A percentile compares a stretch with the other conserved stretches of the same genome.
These are phyloP conservation scores for Hanseniaspora lindneri DNA, from an alignment of 805 yeast genomes.

Conservation along the genomic window DNA sequence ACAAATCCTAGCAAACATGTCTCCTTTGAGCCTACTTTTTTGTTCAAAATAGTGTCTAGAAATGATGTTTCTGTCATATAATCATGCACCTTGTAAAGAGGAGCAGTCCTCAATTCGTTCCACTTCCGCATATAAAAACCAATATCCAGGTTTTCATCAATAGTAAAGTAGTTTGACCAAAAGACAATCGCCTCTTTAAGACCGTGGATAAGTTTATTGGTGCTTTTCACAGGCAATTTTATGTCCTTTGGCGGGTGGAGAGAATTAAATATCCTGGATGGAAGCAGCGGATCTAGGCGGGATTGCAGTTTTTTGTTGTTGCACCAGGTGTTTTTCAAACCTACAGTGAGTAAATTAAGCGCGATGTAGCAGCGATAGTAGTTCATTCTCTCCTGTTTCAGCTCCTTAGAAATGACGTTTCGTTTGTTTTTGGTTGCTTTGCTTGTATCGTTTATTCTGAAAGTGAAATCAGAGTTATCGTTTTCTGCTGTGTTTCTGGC, in stretches of 20 bases:
- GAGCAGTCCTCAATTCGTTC: constrained; percentile 26
- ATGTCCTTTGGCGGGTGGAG: constrained; percentile 37
- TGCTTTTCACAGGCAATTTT: constrained; percentile 32
- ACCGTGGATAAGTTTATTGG: constrained; percentile 66
- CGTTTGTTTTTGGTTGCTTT: not conserved
- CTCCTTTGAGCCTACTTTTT: constrained; percentile 57
- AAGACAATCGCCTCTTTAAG: constrained; percentile 51
- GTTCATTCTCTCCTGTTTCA: not conserved
- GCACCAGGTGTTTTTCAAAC: constrained; percentile 63
- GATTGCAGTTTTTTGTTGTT: constrained; percentile 36
- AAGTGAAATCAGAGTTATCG: constrained; percentile 6
- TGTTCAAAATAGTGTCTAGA: constrained; percentile 31
- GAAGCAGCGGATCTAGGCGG: constrained; percentile 36
- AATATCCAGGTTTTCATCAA: constrained; percentile 24
- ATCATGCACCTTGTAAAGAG: constrained; percentile 18
- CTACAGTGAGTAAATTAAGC: constrained; percentile 39
- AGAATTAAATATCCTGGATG: constrained; percentile 37
- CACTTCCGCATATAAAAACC: constrained; percentile 37
- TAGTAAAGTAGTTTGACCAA: constrained; percentile 46
- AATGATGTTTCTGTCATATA: constrained; percentile 35
- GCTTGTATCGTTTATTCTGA: constrained; percentile 1
- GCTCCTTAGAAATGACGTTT: not conserved
- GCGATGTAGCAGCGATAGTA: constrained; percentile 7
- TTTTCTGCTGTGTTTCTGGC: not conserved
- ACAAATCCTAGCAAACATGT: constrained; percentile 81